phyloP scores from a whole-genome alignment of 2,329 filamentous ascomycete species.

The Annulohypoxylon truncatum region DNA sequence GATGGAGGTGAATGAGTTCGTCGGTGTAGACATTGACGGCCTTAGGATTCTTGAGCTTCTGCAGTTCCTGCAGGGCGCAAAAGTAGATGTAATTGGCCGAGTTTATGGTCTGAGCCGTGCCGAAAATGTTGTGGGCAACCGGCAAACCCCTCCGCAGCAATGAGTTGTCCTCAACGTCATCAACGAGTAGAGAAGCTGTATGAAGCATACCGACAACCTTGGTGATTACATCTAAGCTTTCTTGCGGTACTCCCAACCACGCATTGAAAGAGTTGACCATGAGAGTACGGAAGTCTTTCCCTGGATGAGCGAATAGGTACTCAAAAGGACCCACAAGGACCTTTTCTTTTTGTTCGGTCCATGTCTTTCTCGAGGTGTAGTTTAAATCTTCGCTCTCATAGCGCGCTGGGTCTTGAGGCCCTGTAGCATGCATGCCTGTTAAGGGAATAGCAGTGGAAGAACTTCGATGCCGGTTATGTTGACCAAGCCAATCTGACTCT shows the following conservation, averaged over 20 bases:
- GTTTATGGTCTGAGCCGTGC: slow-evolving; percentile 89
- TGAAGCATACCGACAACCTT: slow-evolving; percentile 87
- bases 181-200: slow-evolving; percentile 83
- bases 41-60: slow-evolving; percentile 74
- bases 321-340: slow-evolving; percentile 83
- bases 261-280: slow-evolving; percentile 84
- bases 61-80: slow-evolving; percentile 78
- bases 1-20: slow-evolving; percentile 85
- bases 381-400: slow-evolving; percentile 68
- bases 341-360: slow-evolving; percentile 80
- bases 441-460: slow-evolving; percentile 42
- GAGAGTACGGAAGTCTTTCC: slow-evolving; percentile 85
- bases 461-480: slow-evolving; percentile 52
- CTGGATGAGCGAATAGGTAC: slow-evolving; percentile 81
- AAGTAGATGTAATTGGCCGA: slow-evolving; percentile 93
- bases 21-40: slow-evolving; percentile 80
- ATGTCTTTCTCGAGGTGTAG: slow-evolving; percentile 64
- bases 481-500: slow-evolving; percentile 71
- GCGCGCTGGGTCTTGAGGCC: slow-evolving; percentile 61
- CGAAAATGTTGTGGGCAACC: slow-evolving; percentile 86
- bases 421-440: slow-evolving; percentile 54
- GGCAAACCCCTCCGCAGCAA: slow-evolving; percentile 81
- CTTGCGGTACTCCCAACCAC: slow-evolving; percentile 79
- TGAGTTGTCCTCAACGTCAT: slow-evolving; percentile 89
- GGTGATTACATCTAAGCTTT: slow-evolving; percentile 79